A percentile compares a stretch with the other conserved stretches of the same genome.
These are phyloP conservation scores for Crataegus laevigata DNA, from an alignment of 306 rosid genomes.

Conservation along the genomic window DNA sequence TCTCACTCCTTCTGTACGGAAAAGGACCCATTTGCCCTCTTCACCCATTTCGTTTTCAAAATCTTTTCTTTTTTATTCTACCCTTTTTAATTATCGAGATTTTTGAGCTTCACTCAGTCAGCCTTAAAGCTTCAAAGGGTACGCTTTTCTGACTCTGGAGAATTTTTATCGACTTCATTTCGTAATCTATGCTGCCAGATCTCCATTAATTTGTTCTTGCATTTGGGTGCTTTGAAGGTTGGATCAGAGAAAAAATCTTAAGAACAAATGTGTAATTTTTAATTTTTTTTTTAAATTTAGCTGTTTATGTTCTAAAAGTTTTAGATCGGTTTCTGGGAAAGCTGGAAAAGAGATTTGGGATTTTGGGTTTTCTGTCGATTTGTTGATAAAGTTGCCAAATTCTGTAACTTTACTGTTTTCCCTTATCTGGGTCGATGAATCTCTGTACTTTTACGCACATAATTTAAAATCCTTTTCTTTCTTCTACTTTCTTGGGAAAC, in stretches of 20 bases:
- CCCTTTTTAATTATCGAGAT: neutral
- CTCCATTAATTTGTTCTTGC: constrained; percentile 1
- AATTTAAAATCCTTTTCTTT: neutral
- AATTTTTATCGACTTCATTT: neutral
- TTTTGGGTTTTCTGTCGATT: neutral
- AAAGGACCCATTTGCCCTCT: neutral
- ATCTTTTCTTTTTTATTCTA: neutral
- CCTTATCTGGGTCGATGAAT: constrained; percentile 1
- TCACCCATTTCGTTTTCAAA: neutral
- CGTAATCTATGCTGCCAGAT: constrained; percentile 8
- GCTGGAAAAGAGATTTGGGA: neutral
- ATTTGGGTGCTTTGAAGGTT: neutral
- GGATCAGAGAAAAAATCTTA: neutral
- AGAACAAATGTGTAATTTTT: neutral
- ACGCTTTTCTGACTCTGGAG: constrained; percentile 4
- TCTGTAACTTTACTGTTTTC: neutral
- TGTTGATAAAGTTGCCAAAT: neutral
- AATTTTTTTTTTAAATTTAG: neutral
- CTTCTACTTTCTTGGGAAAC: constrained; percentile 1
- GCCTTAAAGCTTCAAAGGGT: constrained; percentile 28
- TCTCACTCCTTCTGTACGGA: neutral
- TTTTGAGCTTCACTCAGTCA: constrained; percentile 12
- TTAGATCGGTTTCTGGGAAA: constrained; percentile 11
- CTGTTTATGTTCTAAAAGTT: neutral
- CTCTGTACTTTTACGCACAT: neutral